Evolutionary conservation across 2,329 filamentous ascomycete species (phyloP).

Genomic region (Xylaria hypoxylon): DNA sequence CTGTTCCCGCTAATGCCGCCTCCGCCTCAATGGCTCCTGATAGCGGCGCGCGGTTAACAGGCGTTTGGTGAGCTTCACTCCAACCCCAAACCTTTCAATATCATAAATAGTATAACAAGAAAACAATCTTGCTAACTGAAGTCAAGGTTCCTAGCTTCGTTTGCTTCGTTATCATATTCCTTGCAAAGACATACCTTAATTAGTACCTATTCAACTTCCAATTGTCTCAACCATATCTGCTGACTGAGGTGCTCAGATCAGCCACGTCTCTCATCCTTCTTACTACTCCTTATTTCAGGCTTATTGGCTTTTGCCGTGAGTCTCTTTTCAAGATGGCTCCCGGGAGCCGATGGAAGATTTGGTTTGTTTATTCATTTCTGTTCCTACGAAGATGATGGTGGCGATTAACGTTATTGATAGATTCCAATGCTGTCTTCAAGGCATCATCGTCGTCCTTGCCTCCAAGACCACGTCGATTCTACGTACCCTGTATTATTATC

Average conservation of each 20-base stretch:
- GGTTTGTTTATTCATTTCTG: slow-evolving; percentile 43
- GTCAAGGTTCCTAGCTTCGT: slow-evolving; percentile 59
- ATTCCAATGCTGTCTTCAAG: slow-evolving; percentile 52
- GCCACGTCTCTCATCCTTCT: slow-evolving; percentile 60
- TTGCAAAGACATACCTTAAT: slow-evolving; percentile 62
- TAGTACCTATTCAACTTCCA: slow-evolving; percentile 50
- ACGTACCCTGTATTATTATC: slow-evolving; percentile 57
- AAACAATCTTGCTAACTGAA: slow-evolving; percentile 20
- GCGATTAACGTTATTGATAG: slow-evolving; percentile 34
- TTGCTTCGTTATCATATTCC: slow-evolving; percentile 61
- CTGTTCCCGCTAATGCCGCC: slow-evolving; percentile 25
- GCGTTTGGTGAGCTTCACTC: slow-evolving; percentile 51
- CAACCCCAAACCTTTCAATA: neutral
- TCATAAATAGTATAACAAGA: neutral
- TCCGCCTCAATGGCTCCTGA: slow-evolving; percentile 48
- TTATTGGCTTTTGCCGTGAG: slow-evolving; percentile 56
- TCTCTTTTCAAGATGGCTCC: slow-evolving; percentile 59
- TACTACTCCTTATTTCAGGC: slow-evolving; percentile 61
- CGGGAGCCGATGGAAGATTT: slow-evolving; percentile 61
- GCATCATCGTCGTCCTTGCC: slow-evolving; percentile 55
- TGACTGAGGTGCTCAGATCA: slow-evolving; percentile 54
- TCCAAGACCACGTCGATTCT: slow-evolving; percentile 60
- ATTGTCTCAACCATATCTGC: slow-evolving; percentile 5
- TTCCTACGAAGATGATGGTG: slow-evolving; percentile 10
- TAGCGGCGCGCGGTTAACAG: slow-evolving; percentile 51